phyloP scores from a whole-genome alignment of 2,329 filamentous ascomycete genomes.

The Exophiala sideris region DNA sequence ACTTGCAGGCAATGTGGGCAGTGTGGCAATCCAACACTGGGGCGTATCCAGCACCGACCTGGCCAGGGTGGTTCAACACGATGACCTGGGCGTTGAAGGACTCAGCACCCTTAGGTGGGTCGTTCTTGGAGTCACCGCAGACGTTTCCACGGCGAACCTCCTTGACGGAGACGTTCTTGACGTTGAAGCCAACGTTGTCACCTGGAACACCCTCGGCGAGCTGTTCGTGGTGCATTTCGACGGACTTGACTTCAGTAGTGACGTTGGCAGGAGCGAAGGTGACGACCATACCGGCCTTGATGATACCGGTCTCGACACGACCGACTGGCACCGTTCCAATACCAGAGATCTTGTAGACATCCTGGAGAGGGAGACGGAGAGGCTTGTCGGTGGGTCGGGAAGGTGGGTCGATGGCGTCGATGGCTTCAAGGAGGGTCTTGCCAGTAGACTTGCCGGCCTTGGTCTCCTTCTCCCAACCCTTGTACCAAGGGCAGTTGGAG shows the following conservation, averaged over 20 bases:
- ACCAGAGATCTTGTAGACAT: constrained; percentile 99
- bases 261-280: constrained; percentile 98
- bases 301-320: constrained; percentile 99
- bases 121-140: constrained; percentile 99
- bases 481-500: constrained; percentile 99
- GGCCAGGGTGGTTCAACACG: constrained; percentile 99
- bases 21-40: constrained; percentile 99
- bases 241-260: constrained; percentile 99
- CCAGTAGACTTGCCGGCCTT: constrained; percentile 80
- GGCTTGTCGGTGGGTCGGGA: constrained; percentile 97
- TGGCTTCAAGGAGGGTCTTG: constrained; percentile 99
- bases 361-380: constrained; percentile 99
- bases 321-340: constrained; percentile 99
- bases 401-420: constrained; percentile 91
- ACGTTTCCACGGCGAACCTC: constrained; percentile 99
- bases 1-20: constrained; percentile 99
- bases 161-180: constrained; percentile 99
- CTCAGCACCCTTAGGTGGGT: constrained; percentile 82
- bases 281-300: constrained; percentile 80
- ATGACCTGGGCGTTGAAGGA: constrained; percentile 99
- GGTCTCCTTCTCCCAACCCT: constrained; percentile 99
- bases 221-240: constrained; percentile 99
- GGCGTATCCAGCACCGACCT: constrained; percentile 98
- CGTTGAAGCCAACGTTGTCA: constrained; percentile 99
- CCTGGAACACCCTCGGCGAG: constrained; percentile 89